Percentiles rank a stretch among this genome's conserved stretches.
These are phyloP conservation scores for Echium plantagineum DNA, from an alignment of 257 asterid genomes.

Conservation along the genomic window DNA sequence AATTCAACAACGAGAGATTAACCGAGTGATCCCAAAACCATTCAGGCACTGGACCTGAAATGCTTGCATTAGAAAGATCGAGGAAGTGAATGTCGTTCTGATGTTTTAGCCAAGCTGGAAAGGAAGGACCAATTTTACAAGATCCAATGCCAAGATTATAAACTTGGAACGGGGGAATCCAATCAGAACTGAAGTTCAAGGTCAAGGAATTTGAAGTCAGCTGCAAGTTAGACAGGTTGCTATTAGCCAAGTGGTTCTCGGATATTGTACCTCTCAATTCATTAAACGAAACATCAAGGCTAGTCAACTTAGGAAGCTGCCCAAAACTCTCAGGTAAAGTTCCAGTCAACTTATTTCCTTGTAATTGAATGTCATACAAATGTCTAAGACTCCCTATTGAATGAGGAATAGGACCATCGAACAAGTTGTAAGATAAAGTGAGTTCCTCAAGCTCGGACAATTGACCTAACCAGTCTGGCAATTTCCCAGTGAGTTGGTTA, in stretches of 20 bases:
- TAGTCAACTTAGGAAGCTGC: conserved; percentile 18
- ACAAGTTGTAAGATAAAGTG: conserved; percentile 17
- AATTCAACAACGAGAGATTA: conserved; percentile 35
- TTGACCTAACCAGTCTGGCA: conserved; percentile 40
- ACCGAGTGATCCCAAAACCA: conserved; percentile 48
- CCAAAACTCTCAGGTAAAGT: conserved; percentile 33
- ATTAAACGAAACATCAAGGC: conserved; percentile 32
- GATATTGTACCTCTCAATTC: conserved; percentile 25
- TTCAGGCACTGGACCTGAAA: conserved; percentile 30
- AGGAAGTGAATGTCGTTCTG: conserved; percentile 28
- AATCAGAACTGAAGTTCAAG: conserved; percentile 25
- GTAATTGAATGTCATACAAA: conserved; percentile 14
- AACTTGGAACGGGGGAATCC: conserved; percentile 40
- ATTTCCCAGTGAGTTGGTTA: conserved; percentile 22
- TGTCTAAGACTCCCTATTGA: conserved; percentile 29
- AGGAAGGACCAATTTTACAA: conserved; percentile 31
- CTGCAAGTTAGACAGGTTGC: conserved; percentile 16
- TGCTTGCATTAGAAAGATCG: conserved; percentile 41
- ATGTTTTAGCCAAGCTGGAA: conserved; percentile 42
- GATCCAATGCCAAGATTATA: conserved; percentile 33
- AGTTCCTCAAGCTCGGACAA: conserved; percentile 24
- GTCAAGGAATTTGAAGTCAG: conserved; percentile 28
- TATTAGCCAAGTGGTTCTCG: conserved; percentile 26
- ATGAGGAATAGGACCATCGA: conserved; percentile 38
- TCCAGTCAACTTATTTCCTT: conserved; percentile 30